Evolutionary conservation across 2,329 filamentous ascomycete species (phyloP).

Genomic region (Tolypocladium nubicola): DNA sequence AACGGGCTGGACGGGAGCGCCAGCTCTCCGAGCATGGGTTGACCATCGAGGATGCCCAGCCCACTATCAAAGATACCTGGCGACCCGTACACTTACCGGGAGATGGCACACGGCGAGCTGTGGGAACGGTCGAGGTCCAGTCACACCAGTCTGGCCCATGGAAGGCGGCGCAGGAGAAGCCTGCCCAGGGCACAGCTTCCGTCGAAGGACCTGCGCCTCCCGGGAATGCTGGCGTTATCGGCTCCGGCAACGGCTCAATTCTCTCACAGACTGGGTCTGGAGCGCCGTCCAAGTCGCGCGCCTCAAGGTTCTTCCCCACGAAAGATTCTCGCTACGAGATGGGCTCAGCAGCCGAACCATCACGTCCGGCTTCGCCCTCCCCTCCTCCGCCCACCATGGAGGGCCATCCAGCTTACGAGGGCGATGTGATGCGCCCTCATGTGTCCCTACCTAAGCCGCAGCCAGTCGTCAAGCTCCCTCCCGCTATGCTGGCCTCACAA

Average conservation of each 20-base stretch:
- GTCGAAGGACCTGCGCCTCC: constrained; percentile 12
- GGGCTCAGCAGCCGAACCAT: constrained; percentile 21
- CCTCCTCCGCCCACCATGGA: constrained; percentile 62
- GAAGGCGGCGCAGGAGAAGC: constrained; percentile 19
- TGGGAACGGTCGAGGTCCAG: constrained; percentile 15
- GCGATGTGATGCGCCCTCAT: constrained; percentile 52
- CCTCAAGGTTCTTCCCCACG: constrained; percentile 53
- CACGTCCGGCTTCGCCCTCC: constrained; percentile 47
- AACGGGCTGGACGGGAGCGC: constrained; percentile 30
- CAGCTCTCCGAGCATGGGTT: constrained; percentile 33
- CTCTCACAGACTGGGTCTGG: constrained; percentile 16
- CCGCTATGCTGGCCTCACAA: constrained; percentile 24
- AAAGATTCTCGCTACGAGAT: constrained; percentile 36
- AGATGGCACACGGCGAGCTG: constrained; percentile 22
- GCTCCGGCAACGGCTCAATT: constrained; percentile 13
- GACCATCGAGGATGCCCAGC: constrained; percentile 32
- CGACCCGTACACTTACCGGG: constrained; percentile 29
- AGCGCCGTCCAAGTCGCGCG: constrained; percentile 34
- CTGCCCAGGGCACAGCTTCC: constrained; percentile 4
- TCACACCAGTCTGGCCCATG: constrained; percentile 16
- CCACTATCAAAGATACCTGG: constrained; percentile 44
- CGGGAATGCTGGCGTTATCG: constrained; percentile 17
- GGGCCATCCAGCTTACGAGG: constrained; percentile 63
- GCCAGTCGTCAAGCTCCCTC: constrained; percentile 74
- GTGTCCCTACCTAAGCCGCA: constrained; percentile 60